Base-by-base conservation (phyloP, 139 green algal species). In the Micractinium conductrix region DNA sequence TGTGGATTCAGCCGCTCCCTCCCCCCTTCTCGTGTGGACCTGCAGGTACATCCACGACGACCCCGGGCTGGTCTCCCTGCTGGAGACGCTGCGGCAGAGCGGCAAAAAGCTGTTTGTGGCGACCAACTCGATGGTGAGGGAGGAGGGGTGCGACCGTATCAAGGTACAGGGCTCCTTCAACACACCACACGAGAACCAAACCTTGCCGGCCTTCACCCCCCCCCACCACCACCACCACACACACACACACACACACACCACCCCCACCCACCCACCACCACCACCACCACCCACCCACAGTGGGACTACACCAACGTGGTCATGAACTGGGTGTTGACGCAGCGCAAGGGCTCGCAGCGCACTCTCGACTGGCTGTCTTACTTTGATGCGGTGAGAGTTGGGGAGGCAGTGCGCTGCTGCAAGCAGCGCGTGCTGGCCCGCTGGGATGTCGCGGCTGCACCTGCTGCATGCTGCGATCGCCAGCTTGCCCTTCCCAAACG, bases 261-360 rank as follows among this genome's bases (percentile, higher is more conserved):
- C 16, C 48, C 48, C 48, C 16, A 58, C 10, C 48, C 16, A 24
- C 16, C 69, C 37, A 12, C 38, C 37, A 53, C 37, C 38, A 9
- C 37, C 3, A 75, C 37, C n/a, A 17, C 40, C 40, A 19, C 1
- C n/a, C 70, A 19, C 38, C 73, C 16, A 45, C 73, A 79, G 75
- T 81, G 94, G 94, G 97, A 99, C 91, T 99, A 98, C 95, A 98
- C 96, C 22, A 91, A 98, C 83, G 94, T 99, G n/a, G 96, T 99
- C 35, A 99, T 99, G 97, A 99, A 98, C 89, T 98, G 93, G 83
- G 84, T 98, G 37, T 48, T 96, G 26, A 58, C 44, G 43, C 87
- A 86, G n/a, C 86, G 85, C 17, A 82, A 84, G 30, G 87, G 88
- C 42, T 48, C 53, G 1, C 84, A 93, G 4, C 80, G 87, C 21